A percentile compares a stretch with the other conserved stretches of the same genome.
Conservation (phyloP, 208 protist genomes). For the Crithidia acanthocephali region DNA sequence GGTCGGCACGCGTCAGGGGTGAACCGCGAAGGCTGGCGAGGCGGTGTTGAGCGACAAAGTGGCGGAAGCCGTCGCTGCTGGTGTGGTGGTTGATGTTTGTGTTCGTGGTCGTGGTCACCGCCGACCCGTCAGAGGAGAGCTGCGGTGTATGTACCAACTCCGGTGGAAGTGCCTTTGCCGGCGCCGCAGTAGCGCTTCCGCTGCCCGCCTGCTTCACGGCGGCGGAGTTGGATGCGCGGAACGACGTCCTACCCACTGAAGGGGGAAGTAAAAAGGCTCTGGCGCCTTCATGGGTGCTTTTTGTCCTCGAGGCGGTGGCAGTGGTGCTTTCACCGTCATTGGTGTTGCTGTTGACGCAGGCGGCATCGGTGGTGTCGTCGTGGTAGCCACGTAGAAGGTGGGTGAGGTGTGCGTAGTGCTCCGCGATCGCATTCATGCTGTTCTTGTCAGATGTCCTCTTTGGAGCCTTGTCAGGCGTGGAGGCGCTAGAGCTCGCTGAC, state of each 20-base stretch:
- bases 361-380: not conserved
- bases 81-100: not conserved
- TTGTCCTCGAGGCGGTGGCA: not conserved
- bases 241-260: not conserved
- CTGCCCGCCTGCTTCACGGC: not conserved
- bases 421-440: not conserved
- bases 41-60: not conserved
- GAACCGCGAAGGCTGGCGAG: not conserved
- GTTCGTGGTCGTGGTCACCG: not conserved
- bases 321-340: no score
- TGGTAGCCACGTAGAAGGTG: slow-evolving; percentile 7
- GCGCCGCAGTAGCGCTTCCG: not conserved
- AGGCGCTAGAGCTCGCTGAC: not conserved
- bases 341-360: no score
- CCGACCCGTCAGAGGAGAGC: not conserved
- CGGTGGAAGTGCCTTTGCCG: not conserved
- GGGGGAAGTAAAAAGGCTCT: not conserved
- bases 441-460: not conserved
- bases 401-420: slow-evolving; percentile 8
- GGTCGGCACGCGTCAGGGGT: not conserved
- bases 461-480: not conserved
- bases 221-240: not conserved
- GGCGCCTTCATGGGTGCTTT: not conserved
- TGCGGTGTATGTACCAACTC: not conserved
- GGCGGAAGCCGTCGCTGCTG: slow-evolving; percentile 1